Conservation (phyloP, 257 asterid genomes). For the Solanum virginianum region DNA sequence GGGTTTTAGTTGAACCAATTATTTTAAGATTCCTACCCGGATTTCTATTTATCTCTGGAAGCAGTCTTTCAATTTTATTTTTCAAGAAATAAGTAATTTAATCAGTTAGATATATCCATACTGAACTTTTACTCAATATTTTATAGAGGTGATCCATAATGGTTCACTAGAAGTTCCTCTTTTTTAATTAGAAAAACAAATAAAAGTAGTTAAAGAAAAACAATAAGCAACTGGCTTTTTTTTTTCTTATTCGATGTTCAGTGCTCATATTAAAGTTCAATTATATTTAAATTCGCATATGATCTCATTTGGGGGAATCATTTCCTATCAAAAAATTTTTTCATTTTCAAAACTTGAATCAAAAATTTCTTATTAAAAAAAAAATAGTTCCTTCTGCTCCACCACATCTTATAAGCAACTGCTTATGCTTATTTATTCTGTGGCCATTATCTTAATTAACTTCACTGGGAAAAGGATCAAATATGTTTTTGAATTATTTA, state of each 20-base stretch:
- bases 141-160: background rate
- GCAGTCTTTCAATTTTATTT: background rate
- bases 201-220: background rate
- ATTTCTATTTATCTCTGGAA: background rate
- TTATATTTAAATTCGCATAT: too few species aligned
- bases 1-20: background rate
- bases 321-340: too few species aligned
- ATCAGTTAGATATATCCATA: background rate
- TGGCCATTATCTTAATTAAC: background rate
- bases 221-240: background rate
- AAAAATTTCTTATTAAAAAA: too few species aligned
- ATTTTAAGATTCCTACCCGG: background rate
- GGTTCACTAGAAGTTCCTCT: background rate
- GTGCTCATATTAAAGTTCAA: rapidly evolving
- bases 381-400: too few species aligned
- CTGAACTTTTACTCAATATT: background rate
- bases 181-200: background rate
- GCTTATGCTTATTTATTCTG: background rate
- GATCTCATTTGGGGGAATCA: too few species aligned
- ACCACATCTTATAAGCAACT: background rate
- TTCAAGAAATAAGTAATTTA: background rate
- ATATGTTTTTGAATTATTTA: background rate
- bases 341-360: too few species aligned
- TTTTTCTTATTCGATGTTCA: too few species aligned
- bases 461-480: too few species aligned